Base-by-base conservation (phyloP, 2,329 filamentous ascomycete genomes). In the Colletotrichum cordylinicola region DNA sequence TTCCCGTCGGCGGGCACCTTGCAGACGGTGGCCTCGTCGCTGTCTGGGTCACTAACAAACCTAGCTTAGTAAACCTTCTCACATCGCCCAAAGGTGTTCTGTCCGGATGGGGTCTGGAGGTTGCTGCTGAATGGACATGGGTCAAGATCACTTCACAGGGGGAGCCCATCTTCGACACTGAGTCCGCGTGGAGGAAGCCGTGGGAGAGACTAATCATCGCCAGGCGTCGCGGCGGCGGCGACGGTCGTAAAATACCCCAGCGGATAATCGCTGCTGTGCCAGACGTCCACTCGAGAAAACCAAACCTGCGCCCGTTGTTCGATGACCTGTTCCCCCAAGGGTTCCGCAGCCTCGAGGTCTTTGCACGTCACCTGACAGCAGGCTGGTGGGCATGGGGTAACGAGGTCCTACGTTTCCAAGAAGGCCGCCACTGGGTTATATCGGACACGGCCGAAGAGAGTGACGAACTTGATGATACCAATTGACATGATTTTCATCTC, bases 321-420 rank as follows among this genome's bases (percentile, higher is more conserved):
- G 88, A 90, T 70, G 84, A 87, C 6, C 79, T 92, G n/a, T 80
- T 94, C 33, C 86, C 86, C 1, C 78, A 80, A 4, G 82, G 86
- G 4, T 93, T 91, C 78, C 80, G 82, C 18, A 94, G 90, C 4
- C 85, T 96, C n/a, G 95, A 97, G 83, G 87, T 96, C 3, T 97
- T 96, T 85, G 93, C 94, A 2, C 88, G 95, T 72, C 92, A 94
- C 81, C 84, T 95, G 60, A 95, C 94, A 2, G 89, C 91, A 9
- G 93, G 93, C 0, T 96, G 95, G 94, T 94, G 92, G 90, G 90
- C 90, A 33, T 96, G 94, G 94, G 95, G 95, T 4, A 89, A 96
- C 79, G 92, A 96, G 80, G 93, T 91, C 10, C 83, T 95, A 73
- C 91, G 90, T 76, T 96, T 94, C 79, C 95, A 96, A 80, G 87